phyloP scores from a whole-genome alignment of 2,329 filamentous ascomycete species.

The Zymoseptoria passerinii region DNA sequence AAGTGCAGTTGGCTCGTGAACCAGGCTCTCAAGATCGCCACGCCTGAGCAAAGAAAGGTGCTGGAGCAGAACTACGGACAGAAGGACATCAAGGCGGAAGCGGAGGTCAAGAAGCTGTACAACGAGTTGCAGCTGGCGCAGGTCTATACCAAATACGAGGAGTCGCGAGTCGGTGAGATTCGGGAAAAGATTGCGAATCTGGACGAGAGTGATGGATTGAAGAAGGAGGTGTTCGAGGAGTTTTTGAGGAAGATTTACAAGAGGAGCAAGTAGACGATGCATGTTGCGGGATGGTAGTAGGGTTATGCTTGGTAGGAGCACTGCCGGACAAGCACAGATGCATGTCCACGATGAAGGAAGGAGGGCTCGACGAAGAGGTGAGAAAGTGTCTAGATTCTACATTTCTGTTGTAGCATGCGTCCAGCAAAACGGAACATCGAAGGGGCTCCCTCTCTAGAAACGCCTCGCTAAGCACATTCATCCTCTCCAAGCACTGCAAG shows the following conservation, averaged over 20 bases:
- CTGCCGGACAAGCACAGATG: too few relatives aligned
- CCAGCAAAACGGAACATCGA: neutral
- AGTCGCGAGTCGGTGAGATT: conserved; percentile 73
- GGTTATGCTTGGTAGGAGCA: too few relatives aligned
- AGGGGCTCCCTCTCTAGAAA: neutral
- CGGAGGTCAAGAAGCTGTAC: conserved; percentile 79
- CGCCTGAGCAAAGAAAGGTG: conserved; percentile 74
- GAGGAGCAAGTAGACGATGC: conserved; percentile 70
- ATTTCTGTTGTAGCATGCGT: neutral
- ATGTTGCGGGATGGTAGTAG: too few relatives aligned
- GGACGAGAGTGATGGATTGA: conserved; percentile 80
- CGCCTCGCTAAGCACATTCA: neutral
- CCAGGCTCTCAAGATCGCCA: conserved; percentile 74
- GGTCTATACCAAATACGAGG: conserved; percentile 82
- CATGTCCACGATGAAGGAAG: too few relatives aligned
- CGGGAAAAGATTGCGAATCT: conserved; percentile 64
- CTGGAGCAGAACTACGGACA: conserved; percentile 90
- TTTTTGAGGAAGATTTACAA: conserved; percentile 98
- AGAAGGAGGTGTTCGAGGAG: conserved; percentile 78
- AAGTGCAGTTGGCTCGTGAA: conserved; percentile 99
- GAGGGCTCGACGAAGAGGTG: too few relatives aligned
- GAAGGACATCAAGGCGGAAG: conserved; percentile 78
- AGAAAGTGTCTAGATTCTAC: neutral
- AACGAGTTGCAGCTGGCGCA: conserved; percentile 76
- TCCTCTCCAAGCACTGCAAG: neutral